Evolutionary conservation across 2,329 filamentous ascomycete genomes (phyloP).

Genomic region (Berkeleyomyces rouxiae): DNA sequence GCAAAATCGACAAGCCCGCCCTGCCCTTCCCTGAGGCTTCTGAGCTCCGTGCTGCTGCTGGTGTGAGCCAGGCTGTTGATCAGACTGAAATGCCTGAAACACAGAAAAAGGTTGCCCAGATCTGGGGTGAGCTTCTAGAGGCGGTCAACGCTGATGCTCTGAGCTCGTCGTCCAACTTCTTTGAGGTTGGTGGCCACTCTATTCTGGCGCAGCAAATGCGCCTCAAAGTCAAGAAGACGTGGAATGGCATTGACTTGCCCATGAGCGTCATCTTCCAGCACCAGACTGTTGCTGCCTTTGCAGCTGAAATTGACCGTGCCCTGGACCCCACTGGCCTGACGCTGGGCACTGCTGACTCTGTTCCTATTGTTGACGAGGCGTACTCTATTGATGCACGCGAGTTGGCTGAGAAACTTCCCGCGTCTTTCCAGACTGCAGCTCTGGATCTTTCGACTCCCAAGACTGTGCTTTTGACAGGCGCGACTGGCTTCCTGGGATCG

Average conservation of each 20-base stretch:
- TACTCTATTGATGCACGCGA: conserved; percentile 37
- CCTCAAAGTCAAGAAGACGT: conserved; percentile 18
- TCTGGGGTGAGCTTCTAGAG: conserved; percentile 15
- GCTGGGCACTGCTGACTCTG: conserved; percentile 18
- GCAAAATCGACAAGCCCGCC: conserved; percentile 63
- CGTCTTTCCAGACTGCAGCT: conserved; percentile 19
- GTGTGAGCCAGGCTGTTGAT: conserved; percentile 23
- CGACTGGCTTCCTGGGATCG: conserved; percentile 74
- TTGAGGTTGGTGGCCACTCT: conserved; percentile 25
- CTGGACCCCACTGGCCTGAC: conserved; percentile 16
- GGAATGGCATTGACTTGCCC: conserved; percentile 19
- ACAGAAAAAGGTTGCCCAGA: conserved; percentile 16
- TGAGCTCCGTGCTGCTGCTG: conserved; percentile 12
- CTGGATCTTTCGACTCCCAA: conserved; percentile 19
- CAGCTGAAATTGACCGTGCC: conserved; percentile 19
- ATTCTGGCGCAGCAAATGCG: conserved; percentile 41
- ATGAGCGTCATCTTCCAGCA: conserved; percentile 21
- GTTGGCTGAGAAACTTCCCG: conserved; percentile 33
- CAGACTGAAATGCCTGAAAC: conserved; percentile 28
- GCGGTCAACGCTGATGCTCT: conserved; percentile 14
- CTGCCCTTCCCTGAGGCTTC: conserved; percentile 48
- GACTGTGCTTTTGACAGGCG: conserved; percentile 71
- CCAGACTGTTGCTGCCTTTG: conserved; percentile 19
- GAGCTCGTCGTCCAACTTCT: conserved; percentile 22
- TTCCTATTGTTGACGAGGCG: conserved; percentile 21